These are phyloP conservation scores for Rutstroemia sp. DNA, from an alignment of 2,329 filamentous ascomycete genomes.

Conservation along the genomic window DNA sequence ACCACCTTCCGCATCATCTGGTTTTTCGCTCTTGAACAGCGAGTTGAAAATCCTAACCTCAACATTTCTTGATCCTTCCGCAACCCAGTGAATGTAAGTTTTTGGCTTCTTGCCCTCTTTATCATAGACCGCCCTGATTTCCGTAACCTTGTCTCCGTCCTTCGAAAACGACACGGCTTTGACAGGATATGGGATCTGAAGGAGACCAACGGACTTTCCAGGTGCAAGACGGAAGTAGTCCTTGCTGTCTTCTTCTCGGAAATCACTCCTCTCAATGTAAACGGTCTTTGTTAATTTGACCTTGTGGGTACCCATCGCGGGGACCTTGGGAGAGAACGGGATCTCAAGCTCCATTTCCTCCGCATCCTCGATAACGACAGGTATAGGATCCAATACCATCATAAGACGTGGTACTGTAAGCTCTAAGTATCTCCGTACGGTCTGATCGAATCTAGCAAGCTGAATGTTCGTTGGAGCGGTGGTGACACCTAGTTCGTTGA, in stretches of 20 bases:
- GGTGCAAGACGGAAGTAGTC: constrained; percentile 76
- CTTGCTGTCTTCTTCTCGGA: constrained; percentile 62
- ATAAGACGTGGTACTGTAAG: constrained; percentile 81
- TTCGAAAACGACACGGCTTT: constrained; percentile 65
- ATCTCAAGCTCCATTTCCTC: constrained; percentile 62
- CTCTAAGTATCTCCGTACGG: constrained; percentile 80
- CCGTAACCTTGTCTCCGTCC: constrained; percentile 51
- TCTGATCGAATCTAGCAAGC: constrained; percentile 75
- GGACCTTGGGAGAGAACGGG: constrained; percentile 78
- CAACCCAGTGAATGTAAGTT: constrained; percentile 88
- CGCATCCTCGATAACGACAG: constrained; percentile 73
- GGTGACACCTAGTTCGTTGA: constrained; percentile 86
- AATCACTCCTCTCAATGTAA: constrained; percentile 78
- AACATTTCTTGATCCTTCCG: constrained; percentile 58
- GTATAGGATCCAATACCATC: constrained; percentile 80
- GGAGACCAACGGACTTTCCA: constrained; percentile 65
- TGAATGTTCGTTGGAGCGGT: constrained; percentile 75
- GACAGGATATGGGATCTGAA: constrained; percentile 64
- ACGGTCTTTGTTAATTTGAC: constrained; percentile 65
- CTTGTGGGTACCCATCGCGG: constrained; percentile 54
- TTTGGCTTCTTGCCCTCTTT: constrained; percentile 68
- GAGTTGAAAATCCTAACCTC: constrained; percentile 74
- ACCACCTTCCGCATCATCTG: constrained; percentile 67
- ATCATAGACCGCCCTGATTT: constrained; percentile 60
- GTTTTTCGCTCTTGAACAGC: constrained; percentile 82